Conservation (phyloP, 495 filamentous ascomycete genomes). For the Thozetella sp. region DNA sequence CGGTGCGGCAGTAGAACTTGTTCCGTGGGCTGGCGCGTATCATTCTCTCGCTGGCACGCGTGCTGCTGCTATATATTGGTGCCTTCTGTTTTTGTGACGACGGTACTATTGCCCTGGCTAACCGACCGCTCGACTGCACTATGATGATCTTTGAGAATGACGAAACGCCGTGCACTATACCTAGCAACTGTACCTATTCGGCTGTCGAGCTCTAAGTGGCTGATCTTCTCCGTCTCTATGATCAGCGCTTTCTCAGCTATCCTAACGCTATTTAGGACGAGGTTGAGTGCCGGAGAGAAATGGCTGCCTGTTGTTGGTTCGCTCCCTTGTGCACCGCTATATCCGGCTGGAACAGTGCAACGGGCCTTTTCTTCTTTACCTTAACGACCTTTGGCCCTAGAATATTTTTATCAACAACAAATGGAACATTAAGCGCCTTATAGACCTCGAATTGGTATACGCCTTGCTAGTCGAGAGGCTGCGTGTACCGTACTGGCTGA, state of each 20-base stretch:
- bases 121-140: constrained; percentile 28
- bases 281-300: constrained; percentile 22
- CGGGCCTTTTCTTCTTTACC: constrained; percentile 20
- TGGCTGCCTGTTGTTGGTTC: constrained; percentile 27
- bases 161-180: constrained; percentile 25
- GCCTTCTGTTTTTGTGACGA: constrained; percentile 29
- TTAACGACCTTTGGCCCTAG: constrained; percentile 20
- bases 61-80: constrained; percentile 32
- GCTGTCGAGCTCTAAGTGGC: constrained; percentile 23
- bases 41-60: constrained; percentile 29
- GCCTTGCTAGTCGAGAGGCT: constrained; percentile 24
- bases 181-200: constrained; percentile 21
- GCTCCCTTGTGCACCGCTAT: constrained; percentile 23
- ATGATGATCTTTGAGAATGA: constrained; percentile 34
- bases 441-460: constrained; percentile 28
- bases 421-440: constrained; percentile 24
- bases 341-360: constrained; percentile 13
- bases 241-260: constrained; percentile 23
- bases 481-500: constrained; percentile 31
- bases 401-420: constrained; percentile 38
- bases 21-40: constrained; percentile 28
- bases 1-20: constrained; percentile 19
- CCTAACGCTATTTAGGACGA: constrained; percentile 26
- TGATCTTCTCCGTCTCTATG: constrained; percentile 29
- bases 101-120: constrained; percentile 27